Conservation (phyloP, 805 yeast species). For the Sugiyamaella floridensis region DNA sequence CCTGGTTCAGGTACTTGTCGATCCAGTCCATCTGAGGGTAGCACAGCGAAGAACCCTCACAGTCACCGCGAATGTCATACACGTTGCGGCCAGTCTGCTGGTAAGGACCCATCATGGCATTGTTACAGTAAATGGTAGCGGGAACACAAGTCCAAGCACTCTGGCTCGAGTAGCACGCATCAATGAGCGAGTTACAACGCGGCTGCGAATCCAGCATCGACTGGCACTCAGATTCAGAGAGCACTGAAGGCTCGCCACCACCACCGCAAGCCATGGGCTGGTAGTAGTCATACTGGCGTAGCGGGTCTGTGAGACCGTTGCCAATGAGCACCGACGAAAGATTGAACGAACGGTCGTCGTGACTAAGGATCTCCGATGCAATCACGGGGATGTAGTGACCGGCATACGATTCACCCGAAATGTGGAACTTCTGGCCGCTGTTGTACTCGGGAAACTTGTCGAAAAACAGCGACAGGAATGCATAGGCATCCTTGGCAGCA, state of each 20-base stretch:
- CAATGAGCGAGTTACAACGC: constrained; percentile 69
- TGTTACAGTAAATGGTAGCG: constrained; percentile 85
- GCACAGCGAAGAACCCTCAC: constrained; percentile 62
- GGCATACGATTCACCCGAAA: constrained; percentile 92
- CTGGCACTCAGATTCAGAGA: constrained; percentile 73
- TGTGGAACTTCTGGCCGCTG: constrained; percentile 69
- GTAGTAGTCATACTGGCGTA: constrained; percentile 70
- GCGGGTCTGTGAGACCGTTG: constrained; percentile 87
- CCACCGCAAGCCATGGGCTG: constrained; percentile 93
- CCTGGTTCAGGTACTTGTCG: constrained; percentile 70
- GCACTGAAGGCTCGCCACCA: constrained; percentile 75
- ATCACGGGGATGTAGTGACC: constrained; percentile 94
- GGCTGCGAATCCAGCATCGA: constrained; percentile 61
- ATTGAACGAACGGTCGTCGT: constrained; percentile 61
- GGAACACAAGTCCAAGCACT: constrained; percentile 85
- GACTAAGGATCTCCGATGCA: constrained; percentile 45
- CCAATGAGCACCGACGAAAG: constrained; percentile 82
- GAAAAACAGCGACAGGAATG: constrained; percentile 80
- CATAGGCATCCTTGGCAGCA: constrained; percentile 86
- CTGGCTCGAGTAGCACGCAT: constrained; percentile 69
- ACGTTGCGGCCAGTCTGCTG: constrained; percentile 82
- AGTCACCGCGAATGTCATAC: constrained; percentile 80
- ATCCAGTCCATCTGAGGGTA: constrained; percentile 72
- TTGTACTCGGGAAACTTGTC: constrained; percentile 76
- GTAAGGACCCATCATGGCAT: constrained; percentile 72